phyloP scores from a whole-genome alignment of 2,329 filamentous ascomycete genomes.

The Xylaria sp. region DNA sequence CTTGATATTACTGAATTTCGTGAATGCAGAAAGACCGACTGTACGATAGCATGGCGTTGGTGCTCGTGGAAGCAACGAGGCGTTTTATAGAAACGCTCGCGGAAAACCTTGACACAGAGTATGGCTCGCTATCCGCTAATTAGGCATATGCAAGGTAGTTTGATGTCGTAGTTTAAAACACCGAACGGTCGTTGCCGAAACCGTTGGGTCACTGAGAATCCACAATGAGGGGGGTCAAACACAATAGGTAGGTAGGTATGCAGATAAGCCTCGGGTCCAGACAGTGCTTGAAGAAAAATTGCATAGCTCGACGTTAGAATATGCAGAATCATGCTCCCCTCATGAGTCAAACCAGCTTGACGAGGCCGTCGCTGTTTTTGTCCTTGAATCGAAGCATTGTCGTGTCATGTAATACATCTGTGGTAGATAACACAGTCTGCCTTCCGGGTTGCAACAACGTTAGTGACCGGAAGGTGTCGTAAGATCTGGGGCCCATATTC shows the following conservation, averaged over 20 bases:
- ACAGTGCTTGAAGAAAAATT: background rate
- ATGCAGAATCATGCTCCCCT: background rate
- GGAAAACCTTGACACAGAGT: background rate
- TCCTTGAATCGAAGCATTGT: no score
- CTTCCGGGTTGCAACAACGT: no score
- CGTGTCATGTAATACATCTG: background rate
- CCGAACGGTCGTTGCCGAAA: background rate
- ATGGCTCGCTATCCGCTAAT: background rate
- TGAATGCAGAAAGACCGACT: background rate
- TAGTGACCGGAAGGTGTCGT: background rate
- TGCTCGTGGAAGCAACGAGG: conserved; percentile 9
- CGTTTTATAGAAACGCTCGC: background rate
- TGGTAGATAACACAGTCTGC: background rate
- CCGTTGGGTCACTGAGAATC: background rate
- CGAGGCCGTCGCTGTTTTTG: background rate
- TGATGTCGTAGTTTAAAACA: background rate
- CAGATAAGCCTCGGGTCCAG: background rate
- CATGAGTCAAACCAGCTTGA: background rate
- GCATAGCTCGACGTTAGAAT: background rate
- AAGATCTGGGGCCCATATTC: no score
- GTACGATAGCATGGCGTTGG: background rate
- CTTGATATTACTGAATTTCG: no score
- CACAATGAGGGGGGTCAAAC: background rate
- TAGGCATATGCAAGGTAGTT: background rate
- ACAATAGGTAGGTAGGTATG: background rate